Percentiles rank a stretch among this genome's conserved stretches.
phyloP scores from a whole-genome alignment of 805 yeast genomes.

The Candida tammaniensis region DNA sequence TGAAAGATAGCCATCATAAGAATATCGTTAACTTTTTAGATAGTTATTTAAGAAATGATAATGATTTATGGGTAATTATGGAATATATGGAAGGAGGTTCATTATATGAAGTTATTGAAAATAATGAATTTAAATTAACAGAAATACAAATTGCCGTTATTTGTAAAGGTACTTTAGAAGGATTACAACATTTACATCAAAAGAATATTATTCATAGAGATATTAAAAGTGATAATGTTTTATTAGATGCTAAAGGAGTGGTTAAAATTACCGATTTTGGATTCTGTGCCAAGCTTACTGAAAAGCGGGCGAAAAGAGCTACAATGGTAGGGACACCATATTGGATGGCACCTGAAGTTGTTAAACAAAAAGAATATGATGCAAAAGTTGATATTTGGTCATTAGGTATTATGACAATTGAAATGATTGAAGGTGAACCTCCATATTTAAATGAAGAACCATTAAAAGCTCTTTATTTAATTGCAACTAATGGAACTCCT shows the following conservation, averaged over 20 bases:
- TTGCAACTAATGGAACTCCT: slow-evolving; percentile 82
- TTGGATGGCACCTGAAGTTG: slow-evolving; percentile 92
- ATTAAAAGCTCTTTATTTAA: slow-evolving; percentile 68
- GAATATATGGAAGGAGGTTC: slow-evolving; percentile 99
- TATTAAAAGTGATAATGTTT: slow-evolving; percentile 45
- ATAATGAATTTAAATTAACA: slow-evolving; percentile 64
- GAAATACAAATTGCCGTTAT: slow-evolving; percentile 92
- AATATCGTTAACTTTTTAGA: slow-evolving; percentile 94
- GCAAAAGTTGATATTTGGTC: slow-evolving; percentile 85
- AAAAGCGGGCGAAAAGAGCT: slow-evolving; percentile 67
- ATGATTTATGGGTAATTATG: slow-evolving; percentile 98
- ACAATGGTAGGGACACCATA: slow-evolving; percentile 89
- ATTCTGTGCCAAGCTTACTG: slow-evolving; percentile 71
- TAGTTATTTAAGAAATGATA: slow-evolving; percentile 74
- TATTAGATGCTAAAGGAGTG: slow-evolving; percentile 41
- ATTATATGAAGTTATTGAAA: slow-evolving; percentile 90
- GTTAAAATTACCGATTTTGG: slow-evolving; percentile 48
- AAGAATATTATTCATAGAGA: slow-evolving; percentile 83
- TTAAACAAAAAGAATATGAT: slow-evolving; percentile 74
- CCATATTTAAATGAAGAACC: slow-evolving; percentile 82
- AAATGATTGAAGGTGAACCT: slow-evolving; percentile 85
- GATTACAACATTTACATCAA: slow-evolving; percentile 86
- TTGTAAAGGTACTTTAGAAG: slow-evolving; percentile 86
- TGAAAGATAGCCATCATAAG: slow-evolving; percentile 93
- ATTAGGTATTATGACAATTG: slow-evolving; percentile 81